Evolutionary conservation across 2,329 filamentous ascomycete species (phyloP).

Genomic region (Xylaria sp.): DNA sequence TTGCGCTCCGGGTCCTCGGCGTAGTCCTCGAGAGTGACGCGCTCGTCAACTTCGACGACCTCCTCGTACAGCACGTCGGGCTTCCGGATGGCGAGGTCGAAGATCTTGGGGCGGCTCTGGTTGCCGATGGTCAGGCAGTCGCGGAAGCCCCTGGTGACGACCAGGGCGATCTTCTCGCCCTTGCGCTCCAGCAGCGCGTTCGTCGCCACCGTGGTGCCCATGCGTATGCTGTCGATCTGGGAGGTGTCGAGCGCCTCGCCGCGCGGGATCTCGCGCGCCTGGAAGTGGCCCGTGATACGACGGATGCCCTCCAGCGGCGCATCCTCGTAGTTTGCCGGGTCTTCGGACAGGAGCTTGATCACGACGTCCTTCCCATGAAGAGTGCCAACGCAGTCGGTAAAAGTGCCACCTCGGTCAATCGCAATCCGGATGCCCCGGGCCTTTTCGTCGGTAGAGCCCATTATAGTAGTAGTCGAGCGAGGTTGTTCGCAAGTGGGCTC

Average conservation of each 20-base stretch:
- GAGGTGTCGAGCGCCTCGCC: slow-evolving; percentile 80
- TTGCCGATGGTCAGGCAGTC: slow-evolving; percentile 90
- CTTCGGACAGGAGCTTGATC: slow-evolving; percentile 87
- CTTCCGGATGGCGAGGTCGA: slow-evolving; percentile 84
- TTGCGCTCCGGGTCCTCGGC: slow-evolving; percentile 78
- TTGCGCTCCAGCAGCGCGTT: slow-evolving; percentile 90
- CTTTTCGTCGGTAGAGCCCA: slow-evolving; percentile 40
- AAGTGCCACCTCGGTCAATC: slow-evolving; percentile 82
- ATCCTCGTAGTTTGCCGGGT: slow-evolving; percentile 87
- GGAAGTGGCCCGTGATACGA: slow-evolving; percentile 79
- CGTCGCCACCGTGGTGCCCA: slow-evolving; percentile 94
- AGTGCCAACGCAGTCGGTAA: slow-evolving; percentile 90
- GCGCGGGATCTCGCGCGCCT: slow-evolving; percentile 73
- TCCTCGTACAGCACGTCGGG: slow-evolving; percentile 84
- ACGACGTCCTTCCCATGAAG: slow-evolving; percentile 75
- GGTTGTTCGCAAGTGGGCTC: background rate
- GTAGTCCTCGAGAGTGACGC: slow-evolving; percentile 89
- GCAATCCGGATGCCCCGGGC: slow-evolving; percentile 72
- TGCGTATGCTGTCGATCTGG: slow-evolving; percentile 86
- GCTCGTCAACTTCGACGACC: slow-evolving; percentile 88
- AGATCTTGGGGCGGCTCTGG: slow-evolving; percentile 86
- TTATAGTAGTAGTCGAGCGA: slow-evolving; percentile 22
- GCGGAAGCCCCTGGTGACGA: slow-evolving; percentile 85
- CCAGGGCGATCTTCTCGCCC: slow-evolving; percentile 83
- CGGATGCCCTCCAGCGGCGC: slow-evolving; percentile 90